Conservation (phyloP, 2,329 filamentous ascomycete species). For the Phialophora expanda region DNA sequence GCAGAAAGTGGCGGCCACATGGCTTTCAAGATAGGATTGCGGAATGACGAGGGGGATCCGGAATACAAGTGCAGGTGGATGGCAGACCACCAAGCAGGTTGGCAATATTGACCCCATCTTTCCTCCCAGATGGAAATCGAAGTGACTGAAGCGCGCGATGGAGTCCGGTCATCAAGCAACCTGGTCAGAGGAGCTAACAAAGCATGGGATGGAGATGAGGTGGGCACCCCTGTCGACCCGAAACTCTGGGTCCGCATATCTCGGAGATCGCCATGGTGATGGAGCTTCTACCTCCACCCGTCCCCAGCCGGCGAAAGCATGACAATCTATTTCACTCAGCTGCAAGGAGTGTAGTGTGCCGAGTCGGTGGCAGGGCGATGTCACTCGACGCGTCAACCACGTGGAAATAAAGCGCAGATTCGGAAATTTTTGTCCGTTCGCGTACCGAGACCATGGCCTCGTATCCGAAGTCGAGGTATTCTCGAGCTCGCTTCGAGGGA, state of each 20-base stretch:
- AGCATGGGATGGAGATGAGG: neutral
- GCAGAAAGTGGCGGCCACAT: constrained; percentile 16
- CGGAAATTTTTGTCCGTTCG: neutral
- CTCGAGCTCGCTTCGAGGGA: neutral
- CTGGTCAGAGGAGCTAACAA: neutral
- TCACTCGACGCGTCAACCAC: constrained; percentile 5
- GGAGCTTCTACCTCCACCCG: neutral
- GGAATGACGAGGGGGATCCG: constrained; percentile 1
- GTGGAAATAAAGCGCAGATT: constrained; percentile 2
- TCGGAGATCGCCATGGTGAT: neutral
- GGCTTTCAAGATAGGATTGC: constrained; percentile 4
- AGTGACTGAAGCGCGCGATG: neutral
- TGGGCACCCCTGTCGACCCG: neutral
- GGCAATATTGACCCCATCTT: neutral
- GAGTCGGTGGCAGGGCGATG: neutral
- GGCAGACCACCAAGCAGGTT: neutral
- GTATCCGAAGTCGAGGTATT: constrained; percentile 1
- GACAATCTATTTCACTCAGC: neutral
- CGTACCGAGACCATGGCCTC: neutral
- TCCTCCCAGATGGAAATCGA: neutral
- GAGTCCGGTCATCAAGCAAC: no score
- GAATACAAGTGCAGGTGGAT: neutral
- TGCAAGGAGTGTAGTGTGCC: neutral
- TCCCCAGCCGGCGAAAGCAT: no score
- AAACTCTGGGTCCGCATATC: neutral